Conservation (phyloP, 768 basidiomycete genomes). For the Boletus subcaerulescens region DNA sequence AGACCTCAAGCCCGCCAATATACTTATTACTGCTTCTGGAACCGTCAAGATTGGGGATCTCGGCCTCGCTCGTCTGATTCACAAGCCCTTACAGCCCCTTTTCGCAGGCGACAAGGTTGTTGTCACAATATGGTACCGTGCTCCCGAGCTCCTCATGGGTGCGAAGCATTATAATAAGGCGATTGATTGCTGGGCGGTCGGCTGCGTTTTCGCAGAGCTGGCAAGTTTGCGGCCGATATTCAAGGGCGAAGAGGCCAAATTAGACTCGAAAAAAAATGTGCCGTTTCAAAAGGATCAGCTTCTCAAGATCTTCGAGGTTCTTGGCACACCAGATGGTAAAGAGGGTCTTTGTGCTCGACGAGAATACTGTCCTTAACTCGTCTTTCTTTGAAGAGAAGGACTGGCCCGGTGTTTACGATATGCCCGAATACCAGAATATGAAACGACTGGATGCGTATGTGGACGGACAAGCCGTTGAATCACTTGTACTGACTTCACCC, state of each 20-base stretch:
- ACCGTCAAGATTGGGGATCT: constrained; percentile 98
- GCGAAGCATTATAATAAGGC: constrained; percentile 98
- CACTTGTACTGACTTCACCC: constrained; percentile 8
- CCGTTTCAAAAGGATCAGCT: constrained; percentile 97
- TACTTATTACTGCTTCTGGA: constrained; percentile 86
- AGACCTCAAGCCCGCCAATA: constrained; percentile 98
- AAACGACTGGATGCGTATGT: constrained; percentile 71
- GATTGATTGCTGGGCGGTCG: constrained; percentile 96
- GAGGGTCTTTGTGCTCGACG: background rate
- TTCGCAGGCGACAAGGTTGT: constrained; percentile 97
- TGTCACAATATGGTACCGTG: constrained; percentile 99
- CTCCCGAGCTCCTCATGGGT: constrained; percentile 92
- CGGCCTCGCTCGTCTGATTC: constrained; percentile 87
- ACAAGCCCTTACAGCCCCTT: constrained; percentile 87
- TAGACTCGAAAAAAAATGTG: constrained; percentile 95
- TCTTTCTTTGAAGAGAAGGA: constrained; percentile 57
- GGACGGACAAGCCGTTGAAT: background rate
- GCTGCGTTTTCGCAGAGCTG: constrained; percentile 95
- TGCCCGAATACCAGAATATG: constrained; percentile 87
- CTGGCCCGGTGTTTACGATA: constrained; percentile 82
- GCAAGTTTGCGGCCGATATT: constrained; percentile 94
- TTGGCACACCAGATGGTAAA: constrained; percentile 83
- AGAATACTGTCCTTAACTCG: background rate
- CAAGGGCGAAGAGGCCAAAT: constrained; percentile 98
- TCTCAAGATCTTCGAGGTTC: constrained; percentile 91